These are phyloP conservation scores for Tricholoma sp. DNA, from an alignment of 768 basidiomycete genomes.

Conservation along the genomic window DNA sequence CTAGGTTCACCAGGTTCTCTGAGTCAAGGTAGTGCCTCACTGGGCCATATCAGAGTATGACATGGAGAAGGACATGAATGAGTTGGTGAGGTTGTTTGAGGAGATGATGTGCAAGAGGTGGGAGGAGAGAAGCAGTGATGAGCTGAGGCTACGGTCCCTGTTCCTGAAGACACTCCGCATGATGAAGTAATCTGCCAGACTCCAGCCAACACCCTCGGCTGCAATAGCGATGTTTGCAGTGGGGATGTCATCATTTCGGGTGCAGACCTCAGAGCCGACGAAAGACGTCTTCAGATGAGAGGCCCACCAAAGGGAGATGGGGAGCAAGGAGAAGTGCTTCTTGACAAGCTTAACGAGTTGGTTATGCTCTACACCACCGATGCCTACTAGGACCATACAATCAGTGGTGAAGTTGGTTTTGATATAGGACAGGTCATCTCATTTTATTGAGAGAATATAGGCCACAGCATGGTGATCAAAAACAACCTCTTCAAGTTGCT, in stretches of 20 bases:
- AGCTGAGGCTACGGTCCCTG: constrained; percentile 96
- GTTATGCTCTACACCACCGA: constrained; percentile 90
- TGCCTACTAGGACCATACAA: constrained; percentile 97
- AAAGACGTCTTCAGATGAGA: constrained; percentile 77
- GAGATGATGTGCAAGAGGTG: constrained; percentile 89
- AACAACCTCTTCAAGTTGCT: constrained; percentile 96
- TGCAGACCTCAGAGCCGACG: constrained; percentile 90
- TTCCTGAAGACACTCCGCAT: constrained; percentile 98
- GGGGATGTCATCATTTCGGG: constrained; percentile 86
- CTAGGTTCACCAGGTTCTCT: constrained; percentile 91
- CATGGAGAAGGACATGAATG: constrained; percentile 99
- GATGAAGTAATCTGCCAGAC: constrained; percentile 97
- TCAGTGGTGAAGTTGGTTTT: constrained; percentile 98
- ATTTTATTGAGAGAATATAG: constrained; percentile 94
- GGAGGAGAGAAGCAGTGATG: constrained; percentile 84
- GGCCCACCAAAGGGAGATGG: constrained; percentile 81
- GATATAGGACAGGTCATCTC: constrained; percentile 87
- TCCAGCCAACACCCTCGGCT: constrained; percentile 97
- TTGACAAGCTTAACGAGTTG: constrained; percentile 93
- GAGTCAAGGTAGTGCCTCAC: constrained; percentile 96
- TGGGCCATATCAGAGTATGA: constrained; percentile 98
- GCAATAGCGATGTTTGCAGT: constrained; percentile 95
- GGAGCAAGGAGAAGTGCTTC: constrained; percentile 87
- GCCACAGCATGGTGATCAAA: constrained; percentile 97
- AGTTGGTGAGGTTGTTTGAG: constrained; percentile 94